Conservation (phyloP, 352 stramenopile genomes). For the Blastocystis sp. region DNA sequence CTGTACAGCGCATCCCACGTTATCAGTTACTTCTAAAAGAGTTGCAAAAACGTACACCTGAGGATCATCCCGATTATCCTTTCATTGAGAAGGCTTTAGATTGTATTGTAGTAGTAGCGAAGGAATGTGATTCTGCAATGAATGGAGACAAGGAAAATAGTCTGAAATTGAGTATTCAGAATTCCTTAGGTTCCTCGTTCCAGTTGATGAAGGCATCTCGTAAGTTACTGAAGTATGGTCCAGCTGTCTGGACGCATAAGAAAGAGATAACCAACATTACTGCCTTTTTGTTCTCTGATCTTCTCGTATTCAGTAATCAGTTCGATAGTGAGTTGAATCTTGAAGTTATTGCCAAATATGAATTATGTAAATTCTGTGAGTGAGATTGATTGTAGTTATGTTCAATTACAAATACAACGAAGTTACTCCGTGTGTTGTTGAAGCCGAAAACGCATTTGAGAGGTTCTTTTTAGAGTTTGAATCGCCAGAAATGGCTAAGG, state of each 20-base stretch:
- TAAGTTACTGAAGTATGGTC: slow-evolving; percentile 46
- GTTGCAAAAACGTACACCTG: slow-evolving; percentile 76
- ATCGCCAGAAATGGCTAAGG: not conserved
- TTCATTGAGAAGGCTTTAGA: slow-evolving; percentile 59
- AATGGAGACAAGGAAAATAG: slow-evolving; percentile 32
- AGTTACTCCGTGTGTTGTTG: not conserved
- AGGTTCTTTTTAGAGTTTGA: slow-evolving; percentile 15
- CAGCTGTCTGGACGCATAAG: not conserved
- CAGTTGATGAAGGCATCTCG: slow-evolving; percentile 40
- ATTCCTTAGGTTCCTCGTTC: slow-evolving; percentile 39
- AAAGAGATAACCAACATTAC: not conserved
- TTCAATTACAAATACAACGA: slow-evolving; percentile 22
- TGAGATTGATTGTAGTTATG: slow-evolving; percentile 20
- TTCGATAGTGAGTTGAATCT: slow-evolving; percentile 55
- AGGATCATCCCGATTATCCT: slow-evolving; percentile 75
- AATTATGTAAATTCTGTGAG: not conserved
- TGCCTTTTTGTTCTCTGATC: slow-evolving; percentile 52
- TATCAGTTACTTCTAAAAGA: slow-evolving; percentile 82
- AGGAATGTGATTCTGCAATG: slow-evolving; percentile 61
- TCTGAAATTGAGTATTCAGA: slow-evolving; percentile 59
- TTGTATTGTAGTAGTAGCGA: slow-evolving; percentile 4
- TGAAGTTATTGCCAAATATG: slow-evolving; percentile 20
- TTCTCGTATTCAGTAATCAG: slow-evolving; percentile 41
- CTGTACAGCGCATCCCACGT: slow-evolving; percentile 84
- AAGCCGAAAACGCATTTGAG: slow-evolving; percentile 21